Conservation (phyloP, 306 rosid species). For the Lotus japonicus region DNA sequence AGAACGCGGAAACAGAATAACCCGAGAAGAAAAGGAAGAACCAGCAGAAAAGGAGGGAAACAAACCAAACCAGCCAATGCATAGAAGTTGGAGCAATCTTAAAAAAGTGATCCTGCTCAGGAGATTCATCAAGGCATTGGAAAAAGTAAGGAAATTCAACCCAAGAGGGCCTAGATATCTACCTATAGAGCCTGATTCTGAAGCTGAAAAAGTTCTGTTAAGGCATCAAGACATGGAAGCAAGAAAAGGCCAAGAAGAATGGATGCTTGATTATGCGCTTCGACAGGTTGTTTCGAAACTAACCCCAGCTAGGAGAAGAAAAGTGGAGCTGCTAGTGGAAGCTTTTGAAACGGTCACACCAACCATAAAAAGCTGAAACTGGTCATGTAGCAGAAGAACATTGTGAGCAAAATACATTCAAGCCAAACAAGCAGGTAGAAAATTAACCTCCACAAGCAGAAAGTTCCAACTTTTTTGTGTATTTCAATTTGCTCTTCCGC, state of each 20-base stretch:
- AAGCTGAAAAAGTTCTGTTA: constrained; percentile 56
- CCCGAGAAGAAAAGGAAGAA: constrained; percentile 21
- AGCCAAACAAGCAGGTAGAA: constrained; percentile 28
- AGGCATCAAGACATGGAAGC: constrained; percentile 62
- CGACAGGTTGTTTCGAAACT: constrained; percentile 70
- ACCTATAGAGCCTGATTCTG: constrained; percentile 42
- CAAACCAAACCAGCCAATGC: constrained; percentile 31
- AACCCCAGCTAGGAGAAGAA: constrained; percentile 80
- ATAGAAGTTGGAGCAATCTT: constrained; percentile 81
- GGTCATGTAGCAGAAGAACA: constrained; percentile 8
- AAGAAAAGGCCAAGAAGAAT: constrained; percentile 78
- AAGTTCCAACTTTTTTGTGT: background rate
- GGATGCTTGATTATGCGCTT: constrained; percentile 97
- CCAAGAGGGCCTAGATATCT: constrained; percentile 53
- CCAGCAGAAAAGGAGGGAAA: constrained; percentile 24
- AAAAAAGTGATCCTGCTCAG: constrained; percentile 66
- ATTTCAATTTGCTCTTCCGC: background rate
- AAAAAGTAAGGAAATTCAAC: constrained; percentile 55
- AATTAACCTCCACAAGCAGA: background rate
- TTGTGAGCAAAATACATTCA: constrained; percentile 20
- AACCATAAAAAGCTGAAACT: constrained; percentile 34
- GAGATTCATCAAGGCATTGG: constrained; percentile 83
- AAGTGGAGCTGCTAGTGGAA: constrained; percentile 81
- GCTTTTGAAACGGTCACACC: constrained; percentile 92
- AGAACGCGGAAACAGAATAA: constrained; percentile 16